Conservation (phyloP, 208 protist genomes). For the Wallacemonas collosoma region DNA sequence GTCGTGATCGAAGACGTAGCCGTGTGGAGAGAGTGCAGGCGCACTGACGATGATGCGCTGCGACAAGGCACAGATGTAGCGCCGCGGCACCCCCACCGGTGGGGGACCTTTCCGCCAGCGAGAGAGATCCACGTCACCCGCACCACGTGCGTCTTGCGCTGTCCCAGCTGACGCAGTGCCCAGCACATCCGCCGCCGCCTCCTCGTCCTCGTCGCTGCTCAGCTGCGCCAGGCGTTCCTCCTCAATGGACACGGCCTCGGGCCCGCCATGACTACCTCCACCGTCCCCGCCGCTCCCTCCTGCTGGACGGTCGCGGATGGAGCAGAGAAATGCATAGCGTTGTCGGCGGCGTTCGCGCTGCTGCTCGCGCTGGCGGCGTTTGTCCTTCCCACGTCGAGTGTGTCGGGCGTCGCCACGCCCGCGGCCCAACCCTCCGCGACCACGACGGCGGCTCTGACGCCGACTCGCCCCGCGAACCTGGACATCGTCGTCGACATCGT, state of each 20-base stretch:
- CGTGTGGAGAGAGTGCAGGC: conserved; percentile 48
- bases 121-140: conserved; percentile 17
- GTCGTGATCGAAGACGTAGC: conserved; percentile 48
- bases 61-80: conserved; percentile 52
- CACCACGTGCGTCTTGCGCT: no score
- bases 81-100: conserved; percentile 31
- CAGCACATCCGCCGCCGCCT: neutral
- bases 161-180: no score
- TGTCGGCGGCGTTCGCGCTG: conserved; percentile 9
- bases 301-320: conserved; percentile 14
- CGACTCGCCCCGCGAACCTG: conserved; percentile 13
- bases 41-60: conserved; percentile 33
- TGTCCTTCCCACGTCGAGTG: neutral
- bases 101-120: conserved; percentile 38
- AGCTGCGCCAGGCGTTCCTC: conserved; percentile 8
- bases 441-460: conserved; percentile 1
- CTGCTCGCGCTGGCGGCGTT: neutral
- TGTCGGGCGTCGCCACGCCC: neutral
- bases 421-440: neutral
- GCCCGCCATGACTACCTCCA: conserved; percentile 19
- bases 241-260: conserved; percentile 11
- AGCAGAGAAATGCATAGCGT: conserved; percentile 5
- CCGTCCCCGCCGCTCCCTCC: neutral
- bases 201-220: conserved; percentile 20
- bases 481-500: neutral